Base-by-base conservation (phyloP, 192 early-diverging fungal species). In the Umbelopsis sp. region DNA sequence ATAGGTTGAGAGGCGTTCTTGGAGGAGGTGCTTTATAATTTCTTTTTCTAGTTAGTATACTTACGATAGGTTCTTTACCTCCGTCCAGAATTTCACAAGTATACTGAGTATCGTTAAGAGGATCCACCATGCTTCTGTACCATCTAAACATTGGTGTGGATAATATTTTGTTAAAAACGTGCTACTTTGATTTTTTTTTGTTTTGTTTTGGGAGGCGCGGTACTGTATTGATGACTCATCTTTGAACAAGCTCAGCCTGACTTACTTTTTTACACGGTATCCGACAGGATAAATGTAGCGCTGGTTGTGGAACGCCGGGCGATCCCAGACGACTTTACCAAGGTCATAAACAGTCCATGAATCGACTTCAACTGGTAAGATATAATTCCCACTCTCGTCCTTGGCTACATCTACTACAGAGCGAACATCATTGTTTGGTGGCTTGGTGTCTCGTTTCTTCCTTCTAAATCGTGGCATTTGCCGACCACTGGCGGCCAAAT, bases 251-350 rank as follows among this genome's bases (percentile, higher is more conserved):
- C 26, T 45, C 43, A 26, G 22, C 17, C 9, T 24, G 22, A 32
- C 70, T 80, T 75, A 83, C 81, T 80, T 80, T 53, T 76, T 83
- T 8, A 90, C 86, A n/a, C 80, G 86, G 82, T 94, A 97, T 20
- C 96, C 96, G 6, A 95, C 92, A 1, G 96, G 96, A 81, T 86
- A 97, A 65, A 97, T 96, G 71, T 97, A 96, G 9, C 95, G 85
- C 73, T 96, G 92, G 69, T 87, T 94, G 69, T 97, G 95, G 75
- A 92, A 97, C 1, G 87, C 81, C 38, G 88, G 84, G 20, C 91
- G 86, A 74, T 96, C 92, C 76, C 83, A 87, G 5, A 94, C 83
- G 12, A 97, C 88, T 20, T 68, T 71, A 21, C 96, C 96, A 22
- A 95, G 82, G 65, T 52, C 68, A 3, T 88, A 76, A 22, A 97